phyloP scores from a whole-genome alignment of 257 asterid genomes.

The Gardenia jasminoides region DNA sequence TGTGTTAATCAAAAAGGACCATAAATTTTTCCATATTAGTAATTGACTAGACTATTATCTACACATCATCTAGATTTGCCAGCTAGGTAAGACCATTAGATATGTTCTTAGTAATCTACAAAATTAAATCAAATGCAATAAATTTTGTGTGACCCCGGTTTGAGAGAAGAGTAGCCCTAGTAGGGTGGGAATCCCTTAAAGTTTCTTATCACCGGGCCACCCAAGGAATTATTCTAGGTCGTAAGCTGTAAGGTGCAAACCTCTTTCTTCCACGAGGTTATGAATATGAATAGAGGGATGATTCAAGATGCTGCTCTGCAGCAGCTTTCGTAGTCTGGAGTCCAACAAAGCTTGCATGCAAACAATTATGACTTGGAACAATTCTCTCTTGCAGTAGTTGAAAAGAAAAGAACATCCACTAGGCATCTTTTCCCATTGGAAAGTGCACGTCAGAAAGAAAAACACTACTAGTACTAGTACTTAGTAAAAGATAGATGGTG shows the following conservation, averaged over 20 bases:
- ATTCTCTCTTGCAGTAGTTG: neutral
- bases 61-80: too few species aligned
- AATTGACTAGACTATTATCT: too few species aligned
- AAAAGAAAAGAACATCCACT: neutral
- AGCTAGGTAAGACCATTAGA: neutral
- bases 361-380: constrained; percentile 10
- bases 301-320: constrained; percentile 1
- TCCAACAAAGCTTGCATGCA: constrained; percentile 7
- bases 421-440: constrained; percentile 13
- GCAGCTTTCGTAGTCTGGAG: constrained; percentile 13
- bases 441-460: neutral
- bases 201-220: neutral
- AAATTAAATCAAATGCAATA: neutral
- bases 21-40: too few species aligned
- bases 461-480: neutral
- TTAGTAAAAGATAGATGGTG: constrained; percentile 2
- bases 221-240: neutral
- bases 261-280: neutral
- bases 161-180: neutral
- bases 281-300: neutral
- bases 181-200: neutral
- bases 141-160: neutral
- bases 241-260: neutral
- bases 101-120: neutral
- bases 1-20: too few species aligned